Conservation (phyloP, 2,329 filamentous ascomycete genomes). For the Coniella vitis region DNA sequence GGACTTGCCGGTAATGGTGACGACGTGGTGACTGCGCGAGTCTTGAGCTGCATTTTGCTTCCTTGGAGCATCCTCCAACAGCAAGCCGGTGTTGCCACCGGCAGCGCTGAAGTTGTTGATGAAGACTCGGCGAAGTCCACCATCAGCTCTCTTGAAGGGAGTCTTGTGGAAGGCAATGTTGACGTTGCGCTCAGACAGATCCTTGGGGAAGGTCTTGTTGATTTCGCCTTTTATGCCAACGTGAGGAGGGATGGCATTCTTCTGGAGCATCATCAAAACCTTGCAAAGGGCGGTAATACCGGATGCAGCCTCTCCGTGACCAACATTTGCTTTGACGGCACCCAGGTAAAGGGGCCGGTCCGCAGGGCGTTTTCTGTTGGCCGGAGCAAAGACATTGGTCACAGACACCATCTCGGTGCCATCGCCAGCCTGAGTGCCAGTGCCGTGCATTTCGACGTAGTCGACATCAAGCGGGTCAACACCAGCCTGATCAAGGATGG, state of each 20-base stretch:
- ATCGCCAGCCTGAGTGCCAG: slow-evolving; percentile 80
- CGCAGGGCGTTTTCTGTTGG: slow-evolving; percentile 36
- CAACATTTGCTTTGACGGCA: slow-evolving; percentile 57
- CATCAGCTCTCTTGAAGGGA: slow-evolving; percentile 41
- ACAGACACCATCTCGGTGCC: slow-evolving; percentile 77
- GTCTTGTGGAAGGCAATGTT: slow-evolving; percentile 50
- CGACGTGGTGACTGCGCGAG: slow-evolving; percentile 48
- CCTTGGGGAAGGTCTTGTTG: slow-evolving; percentile 52
- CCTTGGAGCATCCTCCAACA: slow-evolving; percentile 55
- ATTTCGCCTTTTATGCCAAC: slow-evolving; percentile 60
- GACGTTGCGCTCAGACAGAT: slow-evolving; percentile 50
- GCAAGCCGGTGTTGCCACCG: slow-evolving; percentile 62
- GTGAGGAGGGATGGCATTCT: slow-evolving; percentile 58
- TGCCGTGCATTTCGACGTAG: slow-evolving; percentile 88
- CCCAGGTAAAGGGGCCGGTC: slow-evolving; percentile 55
- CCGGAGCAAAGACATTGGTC: slow-evolving; percentile 45
- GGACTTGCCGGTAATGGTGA: slow-evolving; percentile 52
- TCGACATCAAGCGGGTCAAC: slow-evolving; percentile 70
- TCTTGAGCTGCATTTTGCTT: slow-evolving; percentile 32
- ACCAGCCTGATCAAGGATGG: slow-evolving; percentile 64
- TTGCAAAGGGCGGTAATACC: slow-evolving; percentile 58
- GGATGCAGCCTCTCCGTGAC: slow-evolving; percentile 56
- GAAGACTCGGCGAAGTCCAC: slow-evolving; percentile 41
- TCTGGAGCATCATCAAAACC: slow-evolving; percentile 57
- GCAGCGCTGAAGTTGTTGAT: slow-evolving; percentile 68